Percentiles rank a stretch among this genome's conserved stretches.
phyloP scores from a whole-genome alignment of 2,329 filamentous ascomycete genomes.

The Teratosphaeria destructans region DNA sequence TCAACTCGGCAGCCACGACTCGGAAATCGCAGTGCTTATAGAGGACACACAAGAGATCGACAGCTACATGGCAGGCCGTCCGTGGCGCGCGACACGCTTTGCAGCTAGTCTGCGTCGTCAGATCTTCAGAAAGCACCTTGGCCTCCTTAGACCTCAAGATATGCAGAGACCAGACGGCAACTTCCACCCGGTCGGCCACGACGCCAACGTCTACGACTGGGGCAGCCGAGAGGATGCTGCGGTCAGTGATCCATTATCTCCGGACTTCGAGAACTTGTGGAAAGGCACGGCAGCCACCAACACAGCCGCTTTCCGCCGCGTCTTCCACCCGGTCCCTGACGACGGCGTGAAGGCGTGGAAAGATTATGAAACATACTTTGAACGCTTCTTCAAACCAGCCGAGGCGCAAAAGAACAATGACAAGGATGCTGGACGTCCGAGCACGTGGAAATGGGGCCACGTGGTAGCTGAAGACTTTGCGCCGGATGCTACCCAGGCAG shows the following conservation, averaged over 20 bases:
- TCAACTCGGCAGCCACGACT: slow-evolving; percentile 75
- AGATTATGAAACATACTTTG: slow-evolving; percentile 63
- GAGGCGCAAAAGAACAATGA: slow-evolving; percentile 32
- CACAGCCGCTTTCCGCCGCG: slow-evolving; percentile 67
- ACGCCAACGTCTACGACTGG: slow-evolving; percentile 44
- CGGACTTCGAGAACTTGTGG: slow-evolving; percentile 63
- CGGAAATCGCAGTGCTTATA: slow-evolving; percentile 81
- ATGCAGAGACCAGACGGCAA: slow-evolving; percentile 50
- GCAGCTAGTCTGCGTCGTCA: slow-evolving; percentile 72
- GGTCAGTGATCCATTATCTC: slow-evolving; percentile 63
- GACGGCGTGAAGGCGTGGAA: slow-evolving; percentile 61
- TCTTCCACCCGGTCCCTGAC: slow-evolving; percentile 71
- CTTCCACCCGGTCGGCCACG: slow-evolving; percentile 46
- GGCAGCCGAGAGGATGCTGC: slow-evolving; percentile 38
- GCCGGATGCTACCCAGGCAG: slow-evolving; percentile 29
- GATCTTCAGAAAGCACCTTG: slow-evolving; percentile 86
- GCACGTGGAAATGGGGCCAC: slow-evolving; percentile 72
- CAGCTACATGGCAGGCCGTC: slow-evolving; percentile 61
- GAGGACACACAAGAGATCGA: slow-evolving; percentile 64
- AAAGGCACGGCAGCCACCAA: slow-evolving; percentile 61
- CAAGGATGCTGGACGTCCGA: slow-evolving; percentile 34
- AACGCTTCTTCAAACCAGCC: slow-evolving; percentile 46
- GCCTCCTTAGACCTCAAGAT: slow-evolving; percentile 65
- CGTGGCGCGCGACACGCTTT: slow-evolving; percentile 63
- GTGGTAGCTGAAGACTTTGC: slow-evolving; percentile 52